Evolutionary conservation across 257 asterid genomes (phyloP).

Genomic region (Ilex aquifolium): DNA sequence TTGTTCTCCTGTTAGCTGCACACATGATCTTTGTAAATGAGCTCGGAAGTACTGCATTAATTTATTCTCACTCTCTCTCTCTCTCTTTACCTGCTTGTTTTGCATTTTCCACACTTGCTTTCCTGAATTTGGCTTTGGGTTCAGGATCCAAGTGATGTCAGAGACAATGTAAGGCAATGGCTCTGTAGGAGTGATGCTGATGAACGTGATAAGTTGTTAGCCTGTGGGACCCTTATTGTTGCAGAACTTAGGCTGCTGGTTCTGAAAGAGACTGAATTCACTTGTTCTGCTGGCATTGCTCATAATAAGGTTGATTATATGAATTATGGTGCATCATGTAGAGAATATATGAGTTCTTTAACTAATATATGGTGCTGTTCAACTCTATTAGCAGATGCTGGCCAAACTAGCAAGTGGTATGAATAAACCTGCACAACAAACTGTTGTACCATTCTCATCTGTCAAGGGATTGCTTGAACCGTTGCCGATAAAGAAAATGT

Average conservation of each 20-base stretch:
- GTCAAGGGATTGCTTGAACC: slow-evolving; percentile 60
- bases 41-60: too few species aligned
- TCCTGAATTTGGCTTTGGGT: slow-evolving; percentile 7
- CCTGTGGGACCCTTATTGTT: slow-evolving; percentile 88
- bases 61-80: too few species aligned
- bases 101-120: neutral
- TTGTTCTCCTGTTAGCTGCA: too few species aligned
- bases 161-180: slow-evolving; percentile 60
- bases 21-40: too few species aligned
- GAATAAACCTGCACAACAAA: slow-evolving; percentile 98
- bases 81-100: neutral
- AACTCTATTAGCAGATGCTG: slow-evolving; percentile 56
- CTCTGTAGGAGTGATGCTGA: slow-evolving; percentile 43
- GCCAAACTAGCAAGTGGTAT: slow-evolving; percentile 95
- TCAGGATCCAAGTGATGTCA: slow-evolving; percentile 42
- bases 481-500: slow-evolving; percentile 87
- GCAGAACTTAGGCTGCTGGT: slow-evolving; percentile 85
- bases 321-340: too few species aligned
- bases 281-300: slow-evolving; percentile 96
- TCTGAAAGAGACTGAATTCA: slow-evolving; percentile 71
- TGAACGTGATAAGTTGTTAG: slow-evolving; percentile 71
- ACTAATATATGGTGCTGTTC: neutral
- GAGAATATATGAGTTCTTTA: too few species aligned
- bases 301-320: slow-evolving; percentile 67
- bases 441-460: slow-evolving; percentile 75